Percentiles rank a stretch among this genome's conserved stretches.
phyloP scores from a whole-genome alignment of 106 monocot genomes.

The Vanilla planifolia region DNA sequence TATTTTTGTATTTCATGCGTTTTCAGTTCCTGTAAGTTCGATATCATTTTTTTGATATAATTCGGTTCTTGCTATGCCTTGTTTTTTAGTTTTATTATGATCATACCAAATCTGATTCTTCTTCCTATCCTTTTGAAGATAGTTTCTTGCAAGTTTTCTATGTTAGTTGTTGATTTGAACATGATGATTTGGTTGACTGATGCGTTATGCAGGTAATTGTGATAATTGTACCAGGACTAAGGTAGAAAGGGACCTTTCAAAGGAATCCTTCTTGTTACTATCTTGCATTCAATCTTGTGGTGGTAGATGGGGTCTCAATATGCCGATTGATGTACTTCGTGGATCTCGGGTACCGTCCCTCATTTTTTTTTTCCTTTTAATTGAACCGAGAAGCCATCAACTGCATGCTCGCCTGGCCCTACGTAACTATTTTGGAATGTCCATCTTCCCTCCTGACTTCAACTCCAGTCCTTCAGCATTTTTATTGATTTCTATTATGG shows the following conservation, averaged over 20 bases:
- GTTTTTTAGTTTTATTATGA: not conserved
- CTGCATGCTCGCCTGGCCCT: no score
- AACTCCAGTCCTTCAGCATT: no score
- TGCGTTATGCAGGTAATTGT: slow-evolving; percentile 79
- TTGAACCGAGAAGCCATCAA: not conserved
- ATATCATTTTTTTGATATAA: slow-evolving; percentile 1
- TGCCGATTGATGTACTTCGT: slow-evolving; percentile 95
- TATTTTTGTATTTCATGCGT: not conserved
- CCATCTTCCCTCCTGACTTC: no score
- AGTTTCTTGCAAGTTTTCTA: not conserved
- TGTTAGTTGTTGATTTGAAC: not conserved
- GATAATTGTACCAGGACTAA: slow-evolving; percentile 70
- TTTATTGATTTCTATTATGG: no score
- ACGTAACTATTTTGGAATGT: no score
- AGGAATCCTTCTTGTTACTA: slow-evolving; percentile 78
- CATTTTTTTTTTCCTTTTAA: not conserved
- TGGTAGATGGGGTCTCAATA: slow-evolving; percentile 81
- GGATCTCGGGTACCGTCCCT: slow-evolving; percentile 99
- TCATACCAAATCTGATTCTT: not conserved
- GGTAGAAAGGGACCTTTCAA: slow-evolving; percentile 73
- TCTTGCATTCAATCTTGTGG: slow-evolving; percentile 82
- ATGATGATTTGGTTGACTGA: not conserved
- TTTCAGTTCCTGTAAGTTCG: not conserved
- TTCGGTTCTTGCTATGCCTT: not conserved
- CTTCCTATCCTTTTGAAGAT: no score